Base-by-base conservation (phyloP, 2,329 filamentous ascomycete species). In the Talaromyces albobiverticillius region DNA sequence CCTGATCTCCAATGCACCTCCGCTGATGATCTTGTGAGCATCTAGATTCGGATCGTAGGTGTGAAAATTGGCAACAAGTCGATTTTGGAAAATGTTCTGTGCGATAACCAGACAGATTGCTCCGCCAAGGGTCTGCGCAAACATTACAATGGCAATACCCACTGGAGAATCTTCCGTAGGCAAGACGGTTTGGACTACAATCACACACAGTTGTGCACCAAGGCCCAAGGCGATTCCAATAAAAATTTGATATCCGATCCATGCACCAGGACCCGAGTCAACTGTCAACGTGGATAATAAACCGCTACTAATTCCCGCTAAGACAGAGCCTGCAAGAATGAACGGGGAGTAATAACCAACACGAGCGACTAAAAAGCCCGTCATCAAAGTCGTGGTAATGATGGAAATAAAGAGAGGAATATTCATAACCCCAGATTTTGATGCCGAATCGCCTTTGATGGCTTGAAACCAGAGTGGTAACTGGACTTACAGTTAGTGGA, bases 381-480 rank as follows among this genome's bases (percentile, higher is more conserved):
- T 4, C 5, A 3, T 23, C 31, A 69, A 50, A 1, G 63, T 62
- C 36, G 60, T 61, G 20, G 73, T 54, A 14, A 60, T 59, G n/a
- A 61, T 50, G 2, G 61, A 62, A 3, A 77, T 54, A 5, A 79
- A 68, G 14, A 76, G 57, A n/a, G 75, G 69, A 10, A 79, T 59
- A 50, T 74, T 78, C 26, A 65, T 62, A 13, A 79, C 63, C 7
- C 76, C 76, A 4, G 67, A 71, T n/a, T 60, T 47, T 13, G 66
- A 61, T 0, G 76, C 64, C 11, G 57, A 65, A 9, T 61, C 62
- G 43, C 63, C 61, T 4, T 61, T 45, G 31, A 76, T 62, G 7
- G 61, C 63, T 59, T 79, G 76, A 63, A 79, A 79, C 58, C 76
- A 78, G 51, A 77, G 75, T 32, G 76, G 76, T 1, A 78, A 63